Conservation (phyloP, 345 rosid genomes). For the Odontarrhena argentea region DNA sequence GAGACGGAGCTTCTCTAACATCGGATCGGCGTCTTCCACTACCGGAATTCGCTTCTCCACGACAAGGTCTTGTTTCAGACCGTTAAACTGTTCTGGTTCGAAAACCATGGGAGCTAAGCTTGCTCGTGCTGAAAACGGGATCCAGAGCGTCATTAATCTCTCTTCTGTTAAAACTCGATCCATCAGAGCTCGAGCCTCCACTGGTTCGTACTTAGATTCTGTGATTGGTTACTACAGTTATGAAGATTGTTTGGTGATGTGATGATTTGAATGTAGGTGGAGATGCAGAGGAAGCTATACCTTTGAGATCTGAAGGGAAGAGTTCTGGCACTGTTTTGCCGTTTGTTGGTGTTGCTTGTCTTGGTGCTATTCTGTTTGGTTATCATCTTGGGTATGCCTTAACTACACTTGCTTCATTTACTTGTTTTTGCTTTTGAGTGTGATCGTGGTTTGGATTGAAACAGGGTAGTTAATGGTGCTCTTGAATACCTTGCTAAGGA, state of each 20-base stretch:
- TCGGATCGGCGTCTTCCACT: conserved; percentile 30
- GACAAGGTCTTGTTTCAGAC: conserved; percentile 38
- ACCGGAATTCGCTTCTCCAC: conserved; percentile 41
- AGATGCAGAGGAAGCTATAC: conserved; percentile 62
- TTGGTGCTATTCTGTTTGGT: conserved; percentile 94
- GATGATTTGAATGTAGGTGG: conserved; percentile 51
- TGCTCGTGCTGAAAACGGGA: conserved; percentile 49
- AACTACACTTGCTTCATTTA: conserved; percentile 6
- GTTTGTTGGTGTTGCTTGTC: conserved; percentile 89
- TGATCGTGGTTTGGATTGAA: conserved; percentile 15
- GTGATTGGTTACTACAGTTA: neutral
- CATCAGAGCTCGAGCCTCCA: conserved; percentile 62
- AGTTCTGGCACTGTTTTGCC: conserved; percentile 85
- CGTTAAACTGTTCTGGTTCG: conserved; percentile 40
- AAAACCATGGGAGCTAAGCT: conserved; percentile 66
- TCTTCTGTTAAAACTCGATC: conserved; percentile 60
- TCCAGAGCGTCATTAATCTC: conserved; percentile 43
- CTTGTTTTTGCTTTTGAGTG: neutral
- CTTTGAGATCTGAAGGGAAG: conserved; percentile 49
- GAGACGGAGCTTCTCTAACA: conserved; percentile 39
- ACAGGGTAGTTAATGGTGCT: conserved; percentile 95
- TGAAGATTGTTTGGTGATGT: neutral
- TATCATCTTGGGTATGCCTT: conserved; percentile 87
- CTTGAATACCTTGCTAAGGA: conserved; percentile 94
- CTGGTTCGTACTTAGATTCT: conserved; percentile 54